Base-by-base conservation (phyloP, 768 basidiomycete species). In the Neoboletus brunneissimus region DNA sequence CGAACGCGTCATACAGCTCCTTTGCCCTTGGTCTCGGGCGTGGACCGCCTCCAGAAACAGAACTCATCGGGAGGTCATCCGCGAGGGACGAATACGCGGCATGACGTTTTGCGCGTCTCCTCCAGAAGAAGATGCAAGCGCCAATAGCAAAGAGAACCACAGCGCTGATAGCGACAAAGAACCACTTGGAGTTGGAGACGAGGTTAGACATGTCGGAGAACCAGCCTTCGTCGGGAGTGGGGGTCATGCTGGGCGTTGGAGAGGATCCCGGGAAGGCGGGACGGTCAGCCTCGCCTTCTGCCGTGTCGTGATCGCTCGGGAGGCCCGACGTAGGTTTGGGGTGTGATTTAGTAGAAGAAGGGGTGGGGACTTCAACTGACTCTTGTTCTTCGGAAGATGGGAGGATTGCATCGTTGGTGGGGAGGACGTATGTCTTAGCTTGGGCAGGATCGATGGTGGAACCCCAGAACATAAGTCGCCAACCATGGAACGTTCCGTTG, bases 1-100 rank as follows among this genome's bases (percentile, higher is more conserved):
- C 94, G 73, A 98, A 98, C 18, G 96, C 95, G 72, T 98, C 94
- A 65, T 98, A 98, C 58, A 99, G 68, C 73, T 98, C 96, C 74
- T 89, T 89, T 48, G 94, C 89, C 48, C 86, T 79, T 37, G 79
- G 75, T 23, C 78, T 64, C 13, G 72, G 49, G 18, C 59, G 62
- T 53, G 44, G 60, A 29, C 76, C 72, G 5, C 75, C 66, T 23
- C 77, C 71, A 20, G 81, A 77, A 31, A 97, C 71, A 5, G 87
- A 69, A 48, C 80, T 83, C 92, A 98, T 93, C 9, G 86, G 84
- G 52, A 95, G 72, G 48, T 88, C 88, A 23, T 67, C 83, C 4
- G 80, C 79, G 29, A 94, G 70, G 16, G 80, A 77, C 15, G 79
- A 77, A 67, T 94, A 94, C 11, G 77, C 77, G 2, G 56, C 54